Evolutionary conservation across 2,329 filamentous ascomycete genomes (phyloP).

Genomic region (Capronia epimyces): DNA sequence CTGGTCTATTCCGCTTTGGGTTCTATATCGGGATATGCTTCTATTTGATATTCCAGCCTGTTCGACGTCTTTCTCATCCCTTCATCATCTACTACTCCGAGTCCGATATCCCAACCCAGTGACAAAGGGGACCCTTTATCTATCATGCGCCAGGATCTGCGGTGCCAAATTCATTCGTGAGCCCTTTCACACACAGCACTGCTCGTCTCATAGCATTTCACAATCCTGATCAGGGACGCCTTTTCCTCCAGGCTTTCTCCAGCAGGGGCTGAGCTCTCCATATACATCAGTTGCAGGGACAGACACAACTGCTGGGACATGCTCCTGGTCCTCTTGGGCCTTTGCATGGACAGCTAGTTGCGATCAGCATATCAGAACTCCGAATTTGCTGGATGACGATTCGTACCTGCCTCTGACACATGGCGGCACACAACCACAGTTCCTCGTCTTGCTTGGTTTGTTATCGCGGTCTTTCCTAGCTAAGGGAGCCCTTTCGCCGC

Average conservation of each 20-base stretch:
- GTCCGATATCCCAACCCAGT: neutral
- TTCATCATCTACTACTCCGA: neutral
- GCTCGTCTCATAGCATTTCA: neutral
- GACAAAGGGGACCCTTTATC: neutral
- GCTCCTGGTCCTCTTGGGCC: constrained; percentile 9
- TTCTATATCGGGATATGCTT: neutral
- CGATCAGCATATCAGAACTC: neutral
- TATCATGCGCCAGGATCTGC: neutral
- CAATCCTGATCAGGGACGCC: neutral
- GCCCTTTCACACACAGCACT: neutral
- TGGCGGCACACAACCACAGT: constrained; percentile 20
- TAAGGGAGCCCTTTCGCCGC: neutral
- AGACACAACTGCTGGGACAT: constrained; percentile 19
- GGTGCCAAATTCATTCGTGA: neutral
- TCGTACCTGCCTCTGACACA: constrained; percentile 17
- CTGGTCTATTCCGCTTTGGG: constrained; percentile 10
- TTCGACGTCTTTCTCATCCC: neutral
- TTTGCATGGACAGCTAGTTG: constrained; percentile 19
- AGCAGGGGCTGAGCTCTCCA: too few relatives aligned
- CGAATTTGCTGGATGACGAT: neutral
- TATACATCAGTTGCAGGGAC: constrained; percentile 19
- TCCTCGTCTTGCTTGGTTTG: constrained; percentile 14
- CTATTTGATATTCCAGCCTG: constrained; percentile 1
- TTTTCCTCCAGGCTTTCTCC: neutral
- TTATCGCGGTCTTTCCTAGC: neutral